A percentile compares a stretch with the other conserved stretches of the same genome.
These are phyloP conservation scores for Colletotrichum cereale DNA, from an alignment of 2,329 filamentous ascomycete species.

Conservation along the genomic window DNA sequence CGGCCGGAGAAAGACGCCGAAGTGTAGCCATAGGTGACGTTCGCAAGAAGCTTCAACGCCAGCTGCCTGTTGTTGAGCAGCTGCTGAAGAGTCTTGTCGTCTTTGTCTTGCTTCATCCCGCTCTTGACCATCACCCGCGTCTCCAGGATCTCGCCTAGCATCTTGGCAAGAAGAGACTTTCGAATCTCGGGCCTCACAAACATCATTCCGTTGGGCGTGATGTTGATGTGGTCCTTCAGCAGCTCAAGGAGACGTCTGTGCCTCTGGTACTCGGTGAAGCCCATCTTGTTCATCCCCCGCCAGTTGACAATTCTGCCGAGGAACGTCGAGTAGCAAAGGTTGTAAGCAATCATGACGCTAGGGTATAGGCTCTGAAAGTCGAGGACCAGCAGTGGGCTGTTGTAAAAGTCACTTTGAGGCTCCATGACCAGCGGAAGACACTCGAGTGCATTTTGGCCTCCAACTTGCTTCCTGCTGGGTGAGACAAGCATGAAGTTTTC, in stretches of 20 bases:
- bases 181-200: constrained; percentile 88
- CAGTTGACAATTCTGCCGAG: constrained; percentile 87
- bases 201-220: constrained; percentile 97
- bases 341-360: constrained; percentile 99
- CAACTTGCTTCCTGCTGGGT: constrained; percentile 91
- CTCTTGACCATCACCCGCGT: constrained; percentile 98
- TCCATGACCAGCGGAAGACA: constrained; percentile 98
- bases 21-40: constrained; percentile 98
- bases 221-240: constrained; percentile 87
- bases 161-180: constrained; percentile 92
- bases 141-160: constrained; percentile 95
- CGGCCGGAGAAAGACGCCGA: constrained; percentile 96
- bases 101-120: constrained; percentile 94
- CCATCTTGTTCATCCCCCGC: constrained; percentile 95
- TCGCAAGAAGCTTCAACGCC: constrained; percentile 95
- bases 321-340: constrained; percentile 98
- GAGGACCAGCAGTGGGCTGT: constrained; percentile 86
- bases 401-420: constrained; percentile 94
- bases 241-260: constrained; percentile 81
- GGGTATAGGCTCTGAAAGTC: constrained; percentile 98
- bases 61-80: constrained; percentile 94
- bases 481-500: constrained; percentile 94
- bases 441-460: constrained; percentile 92
- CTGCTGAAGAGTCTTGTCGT: constrained; percentile 86
- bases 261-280: constrained; percentile 88